Evolutionary conservation across 768 basidiomycete genomes (phyloP), one percentile per base, ranked within the genome.

Genomic region (Russula sp.): DNA sequence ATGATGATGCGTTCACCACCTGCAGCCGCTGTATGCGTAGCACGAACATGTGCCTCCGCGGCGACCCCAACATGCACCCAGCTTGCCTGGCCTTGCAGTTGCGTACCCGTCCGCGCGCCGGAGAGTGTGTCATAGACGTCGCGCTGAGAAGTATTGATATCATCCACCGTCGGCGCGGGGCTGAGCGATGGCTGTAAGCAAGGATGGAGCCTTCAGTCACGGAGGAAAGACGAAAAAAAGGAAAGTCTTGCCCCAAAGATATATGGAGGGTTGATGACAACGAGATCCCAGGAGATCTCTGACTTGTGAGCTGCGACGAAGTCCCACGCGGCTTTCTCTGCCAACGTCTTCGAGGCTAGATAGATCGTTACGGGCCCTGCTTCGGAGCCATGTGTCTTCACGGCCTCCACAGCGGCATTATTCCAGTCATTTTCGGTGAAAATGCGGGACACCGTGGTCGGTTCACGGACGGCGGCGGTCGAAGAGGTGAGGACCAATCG

Each of bases 401-500:
- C 76, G 8, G 75, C 73, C 51, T 73, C 68, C 18, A 81, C 67
- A 5, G 80, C 73, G 54, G 73, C 73, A 14, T 81, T 70, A 66
- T 87, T 86, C 89, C 88, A 90, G 69, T 39, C 35, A 5, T 36
- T 58, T 53, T 61, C 64, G 13, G 29, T 67, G 45, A 60, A 66
- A 51, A 69, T 69, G 59, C 67, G 66, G 22, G 67, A 60, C 1
- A 7, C 35, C 2, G 32, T 50, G 66, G 59, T 41, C 69, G 66
- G 61, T 25, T 75, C 70, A 34, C 64, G 50, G 41, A 84, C 66
- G 2, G 83, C 70, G 9, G 81, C 84, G 49, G 74, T 72, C 1
- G 86, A 87, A 0, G 83, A 83, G 1, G 84, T 85, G 61, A 87
- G 70, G 18, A 89, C 79, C 18, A 90, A 72, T 41, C 88, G 81